Conservation (phyloP, 2,329 filamentous ascomycete species). For the Trichoderma arundinaceum region DNA sequence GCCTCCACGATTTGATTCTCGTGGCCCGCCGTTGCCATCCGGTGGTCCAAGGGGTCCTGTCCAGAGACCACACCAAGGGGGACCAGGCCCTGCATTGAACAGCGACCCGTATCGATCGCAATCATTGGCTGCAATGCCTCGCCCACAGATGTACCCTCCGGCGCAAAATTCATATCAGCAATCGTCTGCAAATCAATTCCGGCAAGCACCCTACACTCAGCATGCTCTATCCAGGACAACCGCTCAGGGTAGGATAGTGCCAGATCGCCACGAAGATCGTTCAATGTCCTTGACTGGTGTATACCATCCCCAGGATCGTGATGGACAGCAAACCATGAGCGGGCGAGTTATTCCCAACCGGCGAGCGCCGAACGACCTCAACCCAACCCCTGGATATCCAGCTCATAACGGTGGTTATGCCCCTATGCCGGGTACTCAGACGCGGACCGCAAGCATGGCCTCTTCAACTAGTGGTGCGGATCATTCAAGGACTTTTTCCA, state of each 20-base stretch:
- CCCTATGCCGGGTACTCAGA: slow-evolving; percentile 59
- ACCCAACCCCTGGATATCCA: slow-evolving; percentile 46
- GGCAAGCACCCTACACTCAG: slow-evolving; percentile 74
- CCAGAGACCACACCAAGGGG: slow-evolving; percentile 67
- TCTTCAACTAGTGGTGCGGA: slow-evolving; percentile 58
- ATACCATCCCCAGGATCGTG: slow-evolving; percentile 70
- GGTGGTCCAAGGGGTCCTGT: slow-evolving; percentile 50
- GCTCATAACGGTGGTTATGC: slow-evolving; percentile 47
- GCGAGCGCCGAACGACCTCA: slow-evolving; percentile 53
- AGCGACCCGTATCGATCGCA: slow-evolving; percentile 90
- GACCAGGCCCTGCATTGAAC: slow-evolving; percentile 74
- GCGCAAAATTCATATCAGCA: slow-evolving; percentile 66
- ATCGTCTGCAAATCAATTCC: slow-evolving; percentile 74
- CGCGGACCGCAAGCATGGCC: slow-evolving; percentile 66
- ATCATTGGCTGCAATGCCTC: slow-evolving; percentile 78
- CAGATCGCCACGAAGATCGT: slow-evolving; percentile 88
- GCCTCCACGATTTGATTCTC: slow-evolving; percentile 69
- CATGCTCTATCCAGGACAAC: slow-evolving; percentile 76
- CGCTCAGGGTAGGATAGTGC: slow-evolving; percentile 87
- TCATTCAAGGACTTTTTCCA: slow-evolving; percentile 78
- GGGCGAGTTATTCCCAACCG: slow-evolving; percentile 85
- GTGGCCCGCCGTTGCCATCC: slow-evolving; percentile 55
- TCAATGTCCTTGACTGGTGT: slow-evolving; percentile 94
- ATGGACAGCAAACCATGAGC: slow-evolving; percentile 89
- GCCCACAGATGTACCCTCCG: slow-evolving; percentile 74